Evolutionary conservation across 2,329 filamentous ascomycete genomes (phyloP).

Genomic region (Didymella pomorum): DNA sequence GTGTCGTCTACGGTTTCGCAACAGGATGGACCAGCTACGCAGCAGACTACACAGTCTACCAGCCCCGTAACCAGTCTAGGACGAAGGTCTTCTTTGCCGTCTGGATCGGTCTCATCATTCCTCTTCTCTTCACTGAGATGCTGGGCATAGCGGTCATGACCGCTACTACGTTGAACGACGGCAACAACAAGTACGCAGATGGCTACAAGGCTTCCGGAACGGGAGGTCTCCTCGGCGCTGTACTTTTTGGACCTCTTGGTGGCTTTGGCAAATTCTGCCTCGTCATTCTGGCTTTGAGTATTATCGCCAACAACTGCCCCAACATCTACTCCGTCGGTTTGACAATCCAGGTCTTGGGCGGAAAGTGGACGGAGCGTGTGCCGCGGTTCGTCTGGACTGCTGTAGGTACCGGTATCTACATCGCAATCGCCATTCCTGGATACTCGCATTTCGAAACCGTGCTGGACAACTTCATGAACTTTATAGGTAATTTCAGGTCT

Average conservation of each 20-base stretch:
- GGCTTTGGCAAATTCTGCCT: constrained; percentile 77
- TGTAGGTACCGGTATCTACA: constrained; percentile 68
- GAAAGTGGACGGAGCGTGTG: constrained; percentile 64
- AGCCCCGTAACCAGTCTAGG: constrained; percentile 68
- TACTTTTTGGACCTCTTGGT: constrained; percentile 69
- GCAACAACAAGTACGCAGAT: constrained; percentile 61
- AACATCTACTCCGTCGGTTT: constrained; percentile 73
- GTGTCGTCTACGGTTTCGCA: constrained; percentile 72
- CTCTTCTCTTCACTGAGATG: constrained; percentile 77
- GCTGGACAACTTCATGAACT: constrained; percentile 73
- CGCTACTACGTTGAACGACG: constrained; percentile 64
- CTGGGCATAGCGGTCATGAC: constrained; percentile 75
- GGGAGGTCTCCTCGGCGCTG: constrained; percentile 71
- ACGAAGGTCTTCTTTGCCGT: constrained; percentile 73
- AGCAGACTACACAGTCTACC: constrained; percentile 83
- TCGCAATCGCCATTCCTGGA: constrained; percentile 74
- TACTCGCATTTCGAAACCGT: constrained; percentile 70
- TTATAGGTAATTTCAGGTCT: constrained; percentile 33
- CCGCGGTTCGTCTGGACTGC: constrained; percentile 74
- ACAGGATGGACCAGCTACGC: constrained; percentile 79
- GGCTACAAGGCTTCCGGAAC: constrained; percentile 67
- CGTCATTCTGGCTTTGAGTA: constrained; percentile 70
- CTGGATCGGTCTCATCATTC: constrained; percentile 72
- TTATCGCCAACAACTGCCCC: constrained; percentile 75
- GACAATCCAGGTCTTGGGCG: constrained; percentile 69